A percentile compares a stretch with the other conserved stretches of the same genome.
These are phyloP conservation scores for Aspergillus ruber DNA, from an alignment of 2,329 filamentous ascomycete species.

Conservation along the genomic window DNA sequence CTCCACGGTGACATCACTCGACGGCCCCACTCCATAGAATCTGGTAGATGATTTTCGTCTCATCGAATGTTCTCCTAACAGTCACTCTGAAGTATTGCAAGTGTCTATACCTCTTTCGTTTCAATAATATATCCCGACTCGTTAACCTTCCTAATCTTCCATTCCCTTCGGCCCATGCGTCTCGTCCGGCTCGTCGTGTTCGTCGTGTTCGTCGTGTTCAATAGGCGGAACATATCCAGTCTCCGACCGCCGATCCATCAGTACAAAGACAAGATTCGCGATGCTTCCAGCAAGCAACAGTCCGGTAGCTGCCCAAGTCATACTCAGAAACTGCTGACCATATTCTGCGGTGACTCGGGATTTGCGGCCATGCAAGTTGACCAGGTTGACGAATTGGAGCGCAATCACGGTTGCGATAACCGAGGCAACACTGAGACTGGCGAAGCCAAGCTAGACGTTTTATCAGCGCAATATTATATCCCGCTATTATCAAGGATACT, in stretches of 20 bases:
- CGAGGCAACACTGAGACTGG: conserved; percentile 63
- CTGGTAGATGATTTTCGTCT: background rate
- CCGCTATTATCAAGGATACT: conserved; percentile 11
- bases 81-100: too few species aligned
- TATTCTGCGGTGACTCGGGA: conserved; percentile 46
- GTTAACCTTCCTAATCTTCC: background rate
- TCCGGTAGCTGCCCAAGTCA: conserved; percentile 54
- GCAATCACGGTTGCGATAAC: conserved; percentile 64
- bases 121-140: background rate
- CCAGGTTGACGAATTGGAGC: conserved; percentile 46
- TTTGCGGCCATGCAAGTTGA: conserved; percentile 49
- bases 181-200: background rate
- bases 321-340: conserved; percentile 50
- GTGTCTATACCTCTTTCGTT: background rate
- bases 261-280: conserved; percentile 22
- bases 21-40: background rate
- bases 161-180: background rate
- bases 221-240: conserved; percentile 2
- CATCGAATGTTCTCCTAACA: background rate
- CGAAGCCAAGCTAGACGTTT: conserved; percentile 41
- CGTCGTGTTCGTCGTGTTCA: background rate
- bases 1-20: background rate
- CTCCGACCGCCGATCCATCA: conserved; percentile 12
- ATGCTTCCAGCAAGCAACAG: conserved; percentile 25
- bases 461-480: background rate